A percentile compares a stretch with the other conserved stretches of the same genome.
Conservation (phyloP, 1,139 yeast genomes). For the Martiniozyma asiatica region DNA sequence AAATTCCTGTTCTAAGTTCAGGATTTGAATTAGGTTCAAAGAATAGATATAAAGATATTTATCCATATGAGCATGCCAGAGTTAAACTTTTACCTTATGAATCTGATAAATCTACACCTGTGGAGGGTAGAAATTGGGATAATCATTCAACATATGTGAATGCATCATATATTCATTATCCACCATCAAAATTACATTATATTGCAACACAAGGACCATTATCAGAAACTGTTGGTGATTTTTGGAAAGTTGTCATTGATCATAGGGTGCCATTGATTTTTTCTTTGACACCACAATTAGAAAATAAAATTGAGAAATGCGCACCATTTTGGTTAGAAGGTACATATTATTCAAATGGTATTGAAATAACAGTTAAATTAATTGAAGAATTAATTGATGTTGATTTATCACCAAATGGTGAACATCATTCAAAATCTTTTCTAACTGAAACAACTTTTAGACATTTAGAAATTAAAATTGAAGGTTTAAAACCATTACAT, state of each 20-base stretch:
- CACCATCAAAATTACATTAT: slow-evolving; percentile 23
- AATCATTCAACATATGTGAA: slow-evolving; percentile 24
- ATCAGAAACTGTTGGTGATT: slow-evolving; percentile 42
- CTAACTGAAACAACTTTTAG: slow-evolving; percentile 19
- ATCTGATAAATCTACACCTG: slow-evolving; percentile 1
- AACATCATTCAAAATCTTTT: not conserved
- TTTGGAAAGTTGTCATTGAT: slow-evolving; percentile 39
- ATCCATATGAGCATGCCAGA: slow-evolving; percentile 41
- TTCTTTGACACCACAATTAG: slow-evolving; percentile 41
- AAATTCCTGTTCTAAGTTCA: slow-evolving; percentile 20
- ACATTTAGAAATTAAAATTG: slow-evolving; percentile 24
- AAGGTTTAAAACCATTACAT: slow-evolving; percentile 20
- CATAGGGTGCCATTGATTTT: slow-evolving; percentile 31
- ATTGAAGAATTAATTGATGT: slow-evolving; percentile 16
- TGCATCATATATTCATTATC: slow-evolving; percentile 27
- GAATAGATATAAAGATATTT: slow-evolving; percentile 44
- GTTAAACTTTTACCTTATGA: slow-evolving; percentile 28
- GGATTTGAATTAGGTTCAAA: slow-evolving; percentile 47
- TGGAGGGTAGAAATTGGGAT: slow-evolving; percentile 1
- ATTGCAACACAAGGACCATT: slow-evolving; percentile 51
- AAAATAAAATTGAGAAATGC: slow-evolving; percentile 42
- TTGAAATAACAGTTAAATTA: slow-evolving; percentile 24
- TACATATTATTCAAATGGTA: slow-evolving; percentile 28
- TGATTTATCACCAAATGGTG: slow-evolving; percentile 7
- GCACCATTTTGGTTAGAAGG: slow-evolving; percentile 45